These are phyloP conservation scores for Whalleya microplaca DNA, from an alignment of 2,329 filamentous ascomycete species.

Conservation along the genomic window DNA sequence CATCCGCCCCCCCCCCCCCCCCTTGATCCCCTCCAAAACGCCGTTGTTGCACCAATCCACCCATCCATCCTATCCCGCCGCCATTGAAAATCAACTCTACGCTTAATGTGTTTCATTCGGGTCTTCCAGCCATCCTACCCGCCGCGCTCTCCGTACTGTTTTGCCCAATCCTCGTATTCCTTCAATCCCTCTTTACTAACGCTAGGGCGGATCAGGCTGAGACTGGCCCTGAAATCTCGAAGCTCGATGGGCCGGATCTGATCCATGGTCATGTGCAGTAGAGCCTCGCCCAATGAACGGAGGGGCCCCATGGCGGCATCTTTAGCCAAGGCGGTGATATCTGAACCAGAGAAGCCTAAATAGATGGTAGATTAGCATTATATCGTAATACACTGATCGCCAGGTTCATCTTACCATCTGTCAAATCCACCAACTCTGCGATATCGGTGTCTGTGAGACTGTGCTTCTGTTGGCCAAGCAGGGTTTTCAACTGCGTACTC, in stretches of 20 bases:
- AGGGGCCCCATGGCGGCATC: constrained; percentile 97
- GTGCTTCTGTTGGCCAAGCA: constrained; percentile 89
- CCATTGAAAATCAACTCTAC: background rate
- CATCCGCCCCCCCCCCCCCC: background rate
- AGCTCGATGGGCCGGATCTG: constrained; percentile 87
- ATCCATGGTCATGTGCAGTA: constrained; percentile 91
- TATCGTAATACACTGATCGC: constrained; percentile 4
- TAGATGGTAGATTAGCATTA: constrained; percentile 11
- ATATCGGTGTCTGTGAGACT: constrained; percentile 74
- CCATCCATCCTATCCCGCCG: background rate
- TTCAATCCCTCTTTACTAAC: constrained; percentile 84
- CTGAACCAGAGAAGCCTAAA: constrained; percentile 92
- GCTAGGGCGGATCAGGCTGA: constrained; percentile 84
- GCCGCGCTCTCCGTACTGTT: constrained; percentile 88
- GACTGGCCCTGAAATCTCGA: constrained; percentile 80
- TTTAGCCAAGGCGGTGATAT: constrained; percentile 95
- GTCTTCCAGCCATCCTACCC: constrained; percentile 53
- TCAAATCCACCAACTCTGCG: constrained; percentile 72
- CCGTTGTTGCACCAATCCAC: background rate
- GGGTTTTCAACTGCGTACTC: constrained; percentile 74
- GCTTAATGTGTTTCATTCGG: background rate
- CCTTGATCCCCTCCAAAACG: constrained; percentile 5
- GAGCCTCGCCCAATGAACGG: constrained; percentile 83
- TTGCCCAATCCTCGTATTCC: constrained; percentile 93
- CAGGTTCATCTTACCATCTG: constrained; percentile 67